phyloP scores from a whole-genome alignment of 768 basidiomycete species.

The Erythrobasidium yunnanense region DNA sequence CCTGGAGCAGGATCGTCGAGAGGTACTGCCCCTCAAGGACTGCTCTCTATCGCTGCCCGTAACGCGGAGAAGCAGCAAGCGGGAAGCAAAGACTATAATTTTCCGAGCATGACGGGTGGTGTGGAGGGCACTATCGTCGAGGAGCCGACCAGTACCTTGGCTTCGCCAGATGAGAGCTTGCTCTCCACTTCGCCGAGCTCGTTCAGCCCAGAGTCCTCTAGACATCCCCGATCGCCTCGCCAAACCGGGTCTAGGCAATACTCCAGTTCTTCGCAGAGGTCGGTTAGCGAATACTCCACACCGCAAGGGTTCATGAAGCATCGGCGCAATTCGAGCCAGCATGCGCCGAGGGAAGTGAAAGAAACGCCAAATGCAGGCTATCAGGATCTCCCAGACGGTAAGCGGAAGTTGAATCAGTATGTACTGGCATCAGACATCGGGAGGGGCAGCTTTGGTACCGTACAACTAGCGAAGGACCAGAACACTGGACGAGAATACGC shows the following conservation, averaged over 20 bases:
- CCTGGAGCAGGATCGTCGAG: background rate
- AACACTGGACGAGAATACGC: conserved; percentile 28
- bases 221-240: background rate
- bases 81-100: background rate
- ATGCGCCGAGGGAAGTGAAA: conserved; percentile 25
- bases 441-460: conserved; percentile 26
- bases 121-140: too few relatives aligned
- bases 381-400: conserved; percentile 22
- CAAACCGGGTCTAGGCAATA: background rate
- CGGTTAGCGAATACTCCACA: conserved; percentile 15
- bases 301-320: conserved; percentile 27
- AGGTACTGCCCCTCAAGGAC: background rate
- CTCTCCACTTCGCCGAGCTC: background rate
- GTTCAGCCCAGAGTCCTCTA: background rate
- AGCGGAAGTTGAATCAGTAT: conserved; percentile 29
- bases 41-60: background rate
- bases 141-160: too few relatives aligned
- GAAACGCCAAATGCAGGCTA: conserved; percentile 22
- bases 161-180: too few relatives aligned
- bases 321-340: conserved; percentile 10
- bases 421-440: conserved; percentile 19
- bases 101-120: background rate
- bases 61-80: background rate
- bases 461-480: conserved; percentile 25
- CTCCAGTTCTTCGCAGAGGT: background rate